A percentile compares a stretch with the other conserved stretches of the same genome.
These are phyloP conservation scores for Moricandia arvensis DNA, from an alignment of 345 rosid genomes.

Conservation along the genomic window DNA sequence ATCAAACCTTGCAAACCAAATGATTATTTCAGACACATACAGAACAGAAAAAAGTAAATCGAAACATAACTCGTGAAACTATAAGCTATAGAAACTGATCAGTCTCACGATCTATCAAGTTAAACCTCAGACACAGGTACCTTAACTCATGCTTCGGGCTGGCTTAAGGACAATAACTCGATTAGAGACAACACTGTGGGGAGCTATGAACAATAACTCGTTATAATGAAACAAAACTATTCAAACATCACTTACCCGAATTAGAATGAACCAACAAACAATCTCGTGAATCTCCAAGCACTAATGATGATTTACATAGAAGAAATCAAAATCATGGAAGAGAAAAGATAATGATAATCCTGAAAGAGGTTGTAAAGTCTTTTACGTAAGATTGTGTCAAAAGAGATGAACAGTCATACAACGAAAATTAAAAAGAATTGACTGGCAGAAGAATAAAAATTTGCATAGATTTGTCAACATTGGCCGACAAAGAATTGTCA, in stretches of 20 bases:
- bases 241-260: background rate
- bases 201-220: background rate
- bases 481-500: background rate
- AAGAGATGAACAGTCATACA: background rate
- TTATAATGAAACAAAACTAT: background rate
- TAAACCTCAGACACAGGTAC: background rate
- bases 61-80: background rate
- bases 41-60: background rate
- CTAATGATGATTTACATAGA: background rate
- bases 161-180: too few relatives aligned
- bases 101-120: background rate
- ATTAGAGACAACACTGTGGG: too few relatives aligned
- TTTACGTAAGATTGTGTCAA: slow-evolving; percentile 11
- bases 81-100: background rate
- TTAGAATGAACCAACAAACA: background rate
- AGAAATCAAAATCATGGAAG: slow-evolving; percentile 8
- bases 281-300: slow-evolving; percentile 11
- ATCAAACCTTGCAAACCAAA: slow-evolving; percentile 2
- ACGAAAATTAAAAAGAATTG: background rate
- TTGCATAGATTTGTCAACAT: background rate
- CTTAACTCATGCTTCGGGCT: too few relatives aligned
- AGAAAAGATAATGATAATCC: background rate
- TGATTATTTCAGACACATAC: background rate
- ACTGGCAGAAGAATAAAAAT: background rate
- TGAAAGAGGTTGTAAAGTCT: slow-evolving; percentile 19